These are phyloP conservation scores for Globisporangium emineosum DNA, from an alignment of 352 stramenopile species.

Conservation along the genomic window DNA sequence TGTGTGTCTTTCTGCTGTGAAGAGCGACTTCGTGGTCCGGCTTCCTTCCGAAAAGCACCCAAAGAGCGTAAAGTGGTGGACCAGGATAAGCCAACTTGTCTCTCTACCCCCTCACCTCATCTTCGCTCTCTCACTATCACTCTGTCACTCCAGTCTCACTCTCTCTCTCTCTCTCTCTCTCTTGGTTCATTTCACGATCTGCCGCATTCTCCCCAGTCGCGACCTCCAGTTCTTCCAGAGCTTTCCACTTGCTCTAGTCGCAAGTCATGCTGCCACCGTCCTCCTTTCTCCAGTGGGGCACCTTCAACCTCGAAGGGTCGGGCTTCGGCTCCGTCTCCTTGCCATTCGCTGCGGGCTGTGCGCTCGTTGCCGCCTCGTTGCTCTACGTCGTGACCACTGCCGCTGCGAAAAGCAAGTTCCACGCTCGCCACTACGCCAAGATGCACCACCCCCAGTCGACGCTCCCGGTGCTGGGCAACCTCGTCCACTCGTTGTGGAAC, in stretches of 20 bases:
- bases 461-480: constrained; percentile 23
- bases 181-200: not conserved
- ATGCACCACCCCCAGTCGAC: constrained; percentile 11
- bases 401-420: not conserved
- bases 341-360: not conserved
- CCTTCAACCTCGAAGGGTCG: not conserved
- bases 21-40: not conserved
- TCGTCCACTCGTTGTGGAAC: constrained; percentile 9
- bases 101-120: not conserved
- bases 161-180: not conserved
- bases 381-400: not conserved
- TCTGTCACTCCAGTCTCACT: not conserved
- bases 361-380: not conserved
- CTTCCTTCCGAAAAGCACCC: not conserved
- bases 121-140: not conserved
- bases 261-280: not conserved
- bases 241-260: not conserved
- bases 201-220: not conserved
- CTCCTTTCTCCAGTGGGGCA: not conserved
- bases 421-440: not conserved
- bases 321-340: not conserved
- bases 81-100: not conserved
- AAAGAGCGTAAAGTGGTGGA: not conserved
- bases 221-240: not conserved
- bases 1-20: not conserved